Conservation (phyloP, 1,139 yeast species). For the Taphrina pruni region DNA sequence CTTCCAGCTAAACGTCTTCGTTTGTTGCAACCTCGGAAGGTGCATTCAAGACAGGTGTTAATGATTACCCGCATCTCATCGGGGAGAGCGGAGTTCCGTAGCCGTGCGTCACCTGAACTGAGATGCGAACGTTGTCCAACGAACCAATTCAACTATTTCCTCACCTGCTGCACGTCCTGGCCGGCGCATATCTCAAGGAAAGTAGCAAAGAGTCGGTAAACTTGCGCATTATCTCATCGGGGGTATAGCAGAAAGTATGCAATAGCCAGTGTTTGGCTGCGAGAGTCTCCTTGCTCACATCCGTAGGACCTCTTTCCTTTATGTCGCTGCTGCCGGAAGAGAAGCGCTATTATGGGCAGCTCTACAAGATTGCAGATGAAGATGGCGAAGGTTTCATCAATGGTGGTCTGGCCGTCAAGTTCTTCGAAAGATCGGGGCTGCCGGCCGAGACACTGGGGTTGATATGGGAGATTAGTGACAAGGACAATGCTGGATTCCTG, state of each 20-base stretch:
- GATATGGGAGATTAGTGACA: slow-evolving; percentile 92
- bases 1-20: not conserved
- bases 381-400: slow-evolving; percentile 82
- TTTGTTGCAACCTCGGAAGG: not conserved
- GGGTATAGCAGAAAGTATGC: not conserved
- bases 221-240: not conserved
- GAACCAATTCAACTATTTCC: no score
- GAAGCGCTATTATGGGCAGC: slow-evolving; percentile 69
- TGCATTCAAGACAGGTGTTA: not conserved
- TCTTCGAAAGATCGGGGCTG: slow-evolving; percentile 85
- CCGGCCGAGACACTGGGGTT: slow-evolving; percentile 81
- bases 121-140: no score
- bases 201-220: no score
- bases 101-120: slow-evolving; percentile 8
- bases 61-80: slow-evolving; percentile 13
- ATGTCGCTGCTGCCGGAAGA: slow-evolving; percentile 72
- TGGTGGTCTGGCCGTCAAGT: slow-evolving; percentile 84
- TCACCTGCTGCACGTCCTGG: no score
- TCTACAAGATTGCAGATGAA: slow-evolving; percentile 79
- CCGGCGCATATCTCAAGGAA: no score
- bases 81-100: slow-evolving; percentile 5
- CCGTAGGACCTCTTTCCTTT: slow-evolving; percentile 10
- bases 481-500: slow-evolving; percentile 80
- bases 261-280: not conserved
- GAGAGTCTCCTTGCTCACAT: not conserved